phyloP scores from a whole-genome alignment of 1,284 basidiomycete genomes.

The Naganishia cerealis region DNA sequence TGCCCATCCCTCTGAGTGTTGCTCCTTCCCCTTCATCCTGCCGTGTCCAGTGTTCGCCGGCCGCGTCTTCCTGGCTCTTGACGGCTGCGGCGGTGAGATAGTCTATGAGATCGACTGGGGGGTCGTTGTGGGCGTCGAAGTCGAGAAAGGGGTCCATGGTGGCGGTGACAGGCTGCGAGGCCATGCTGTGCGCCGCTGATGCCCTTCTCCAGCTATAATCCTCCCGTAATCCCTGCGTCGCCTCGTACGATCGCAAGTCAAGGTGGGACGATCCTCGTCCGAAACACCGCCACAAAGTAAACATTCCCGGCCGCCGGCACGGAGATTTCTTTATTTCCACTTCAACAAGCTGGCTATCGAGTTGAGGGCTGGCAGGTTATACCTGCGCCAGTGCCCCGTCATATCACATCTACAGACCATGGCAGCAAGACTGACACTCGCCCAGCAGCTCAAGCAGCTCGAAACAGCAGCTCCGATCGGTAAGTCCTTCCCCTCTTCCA shows the following conservation, averaged over 20 bases:
- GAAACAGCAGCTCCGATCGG: constrained; percentile 65
- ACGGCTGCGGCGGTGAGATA: neutral
- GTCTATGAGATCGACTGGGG: neutral
- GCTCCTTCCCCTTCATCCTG: neutral
- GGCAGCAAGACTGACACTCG: constrained; percentile 58
- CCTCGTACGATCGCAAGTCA: constrained; percentile 11
- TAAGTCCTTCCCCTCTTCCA: constrained; percentile 47
- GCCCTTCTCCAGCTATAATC: no score
- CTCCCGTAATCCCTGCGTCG: no score
- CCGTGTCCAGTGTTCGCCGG: neutral
- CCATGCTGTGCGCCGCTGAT: no score
- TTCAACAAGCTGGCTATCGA: no score
- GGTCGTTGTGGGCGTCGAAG: neutral
- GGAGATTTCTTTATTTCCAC: neutral
- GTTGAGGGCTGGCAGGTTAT: no score
- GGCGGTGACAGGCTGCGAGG: no score
- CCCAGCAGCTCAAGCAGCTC: constrained; percentile 77
- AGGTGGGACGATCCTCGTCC: constrained; percentile 3
- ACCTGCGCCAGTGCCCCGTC: no score
- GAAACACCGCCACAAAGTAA: constrained; percentile 17
- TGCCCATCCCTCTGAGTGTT: neutral
- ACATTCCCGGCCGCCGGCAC: neutral
- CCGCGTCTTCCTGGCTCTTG: neutral
- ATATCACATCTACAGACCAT: neutral
- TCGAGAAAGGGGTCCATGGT: constrained; percentile 1